phyloP scores from a whole-genome alignment of 495 filamentous ascomycete species.

The Clavariopsis aquatica region DNA sequence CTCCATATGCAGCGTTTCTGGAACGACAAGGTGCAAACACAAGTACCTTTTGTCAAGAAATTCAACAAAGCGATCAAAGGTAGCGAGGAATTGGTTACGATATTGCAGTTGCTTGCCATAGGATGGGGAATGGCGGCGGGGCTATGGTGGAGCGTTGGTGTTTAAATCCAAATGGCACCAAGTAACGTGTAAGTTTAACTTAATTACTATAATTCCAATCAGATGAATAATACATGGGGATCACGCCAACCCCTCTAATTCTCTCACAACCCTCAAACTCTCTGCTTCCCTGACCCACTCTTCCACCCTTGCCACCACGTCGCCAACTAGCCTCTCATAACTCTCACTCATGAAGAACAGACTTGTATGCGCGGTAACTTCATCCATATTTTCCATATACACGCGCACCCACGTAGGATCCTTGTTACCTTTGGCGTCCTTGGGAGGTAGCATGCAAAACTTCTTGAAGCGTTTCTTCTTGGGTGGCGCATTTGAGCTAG shows the following conservation, averaged over 20 bases:
- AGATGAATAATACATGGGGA: too few relatives aligned
- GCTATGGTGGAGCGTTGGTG: neutral
- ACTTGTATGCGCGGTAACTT: conserved; percentile 81
- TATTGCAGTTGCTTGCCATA: conserved; percentile 23
- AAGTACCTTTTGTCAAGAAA: conserved; percentile 44
- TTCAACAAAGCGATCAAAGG: conserved; percentile 46
- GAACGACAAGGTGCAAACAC: conserved; percentile 36
- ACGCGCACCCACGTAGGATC: conserved; percentile 75
- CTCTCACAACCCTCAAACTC: conserved; percentile 23
- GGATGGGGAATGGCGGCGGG: neutral
- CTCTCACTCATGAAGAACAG: conserved; percentile 68
- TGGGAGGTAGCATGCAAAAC: conserved; percentile 73
- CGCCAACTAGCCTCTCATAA: conserved; percentile 75
- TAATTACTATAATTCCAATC: too few relatives aligned
- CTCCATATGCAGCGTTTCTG: conserved; percentile 44
- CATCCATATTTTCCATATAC: conserved; percentile 78
- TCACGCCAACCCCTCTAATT: conserved; percentile 20
- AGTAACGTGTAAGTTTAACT: too few relatives aligned
- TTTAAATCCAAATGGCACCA: neutral
- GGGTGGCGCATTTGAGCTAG: neutral
- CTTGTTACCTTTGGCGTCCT: conserved; percentile 48
- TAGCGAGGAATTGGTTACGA: conserved; percentile 34
- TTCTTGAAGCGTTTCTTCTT: conserved; percentile 53
- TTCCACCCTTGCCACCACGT: conserved; percentile 68
- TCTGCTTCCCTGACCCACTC: conserved; percentile 68